Base-by-base conservation (phyloP, 2,329 filamentous ascomycete species). In the Metarhizium humberi region DNA sequence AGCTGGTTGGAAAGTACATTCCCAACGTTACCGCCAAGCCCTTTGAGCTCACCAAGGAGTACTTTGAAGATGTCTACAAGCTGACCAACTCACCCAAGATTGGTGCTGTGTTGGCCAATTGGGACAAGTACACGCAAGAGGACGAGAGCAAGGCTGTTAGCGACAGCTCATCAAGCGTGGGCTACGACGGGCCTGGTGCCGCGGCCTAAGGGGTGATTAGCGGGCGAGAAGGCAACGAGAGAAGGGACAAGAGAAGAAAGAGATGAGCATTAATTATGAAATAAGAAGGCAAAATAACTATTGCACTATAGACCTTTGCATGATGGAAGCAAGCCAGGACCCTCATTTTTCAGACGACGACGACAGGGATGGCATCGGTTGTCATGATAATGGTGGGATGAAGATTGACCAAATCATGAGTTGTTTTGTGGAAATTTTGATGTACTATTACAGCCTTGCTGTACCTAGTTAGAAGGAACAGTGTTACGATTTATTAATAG, bases 51-150 rank as follows among this genome's bases (percentile, higher is more conserved):
- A 95, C 91, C 55, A 95, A 92, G 81, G 94, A 97, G 77, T 99
- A 99, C 77, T 99, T 99, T 74, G 92, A 99, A 80, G 94, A 97
- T 68, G 95, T 99, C 52, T 97, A 97, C 77, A 84, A 85, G 65
- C 75, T 99, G 69, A 99, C 94, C 54, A 96, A 95, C 75, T 85
- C 81, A 57, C 82, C 82, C 61, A 82, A 86, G 73, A 91, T 92
- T 67, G 87, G 85, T 47, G 81, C 87, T 56, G 86, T 92, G 59
- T 71, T 96, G 70, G 89, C 90, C 62, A 96, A 96, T 77, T 90
- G 87, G 87, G 87, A 90, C 51, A 86, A 84, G 71, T 90, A 87
- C 68, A 63, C 65, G 10, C 78, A 82, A 63, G 78, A 81, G 51
- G 78, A 81, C 43, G 68, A 69, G 56, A 67, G 64, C 32, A 67